Percentiles rank a stretch among this genome's conserved stretches.
Conservation (phyloP, 805 yeast species). For the Sungouiella thailandica region DNA sequence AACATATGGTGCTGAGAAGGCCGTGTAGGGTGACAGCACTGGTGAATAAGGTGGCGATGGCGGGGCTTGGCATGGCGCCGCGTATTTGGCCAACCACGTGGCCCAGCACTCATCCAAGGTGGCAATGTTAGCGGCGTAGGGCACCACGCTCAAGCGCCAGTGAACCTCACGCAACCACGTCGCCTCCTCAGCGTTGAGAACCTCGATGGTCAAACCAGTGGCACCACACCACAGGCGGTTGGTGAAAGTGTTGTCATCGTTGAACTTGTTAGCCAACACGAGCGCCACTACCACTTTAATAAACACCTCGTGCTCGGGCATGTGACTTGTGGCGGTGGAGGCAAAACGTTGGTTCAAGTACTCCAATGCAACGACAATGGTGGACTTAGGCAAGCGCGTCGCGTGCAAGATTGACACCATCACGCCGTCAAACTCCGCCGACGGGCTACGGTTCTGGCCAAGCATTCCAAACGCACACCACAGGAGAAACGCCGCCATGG, state of each 20-base stretch:
- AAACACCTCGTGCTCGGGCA: slow-evolving; percentile 39
- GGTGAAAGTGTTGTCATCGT: slow-evolving; percentile 94
- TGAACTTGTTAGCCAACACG: slow-evolving; percentile 85
- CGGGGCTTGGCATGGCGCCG: slow-evolving; percentile 3
- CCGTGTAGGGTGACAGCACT: slow-evolving; percentile 13
- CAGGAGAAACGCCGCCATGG: slow-evolving; percentile 77
- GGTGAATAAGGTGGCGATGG: slow-evolving; percentile 10
- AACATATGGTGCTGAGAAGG: no score
- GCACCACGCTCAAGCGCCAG: slow-evolving; percentile 51
- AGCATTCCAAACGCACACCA: slow-evolving; percentile 69
- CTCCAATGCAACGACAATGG: slow-evolving; percentile 75
- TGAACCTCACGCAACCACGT: slow-evolving; percentile 59
- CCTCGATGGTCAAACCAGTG: slow-evolving; percentile 64
- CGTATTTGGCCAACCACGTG: slow-evolving; percentile 38
- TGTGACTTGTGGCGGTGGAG: slow-evolving; percentile 17
- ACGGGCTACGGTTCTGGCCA: slow-evolving; percentile 43
- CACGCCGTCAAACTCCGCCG: slow-evolving; percentile 50
- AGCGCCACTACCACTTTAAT: slow-evolving; percentile 61
- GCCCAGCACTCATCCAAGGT: slow-evolving; percentile 43
- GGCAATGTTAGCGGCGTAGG: slow-evolving; percentile 32
- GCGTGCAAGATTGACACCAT: slow-evolving; percentile 71
- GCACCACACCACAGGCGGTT: slow-evolving; percentile 95
- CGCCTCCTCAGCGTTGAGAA: slow-evolving; percentile 64
- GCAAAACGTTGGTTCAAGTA: slow-evolving; percentile 61
- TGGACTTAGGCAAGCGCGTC: slow-evolving; percentile 80